Base-by-base conservation (phyloP, 2,329 filamentous ascomycete species). In the Penicillium sp. region DNA sequence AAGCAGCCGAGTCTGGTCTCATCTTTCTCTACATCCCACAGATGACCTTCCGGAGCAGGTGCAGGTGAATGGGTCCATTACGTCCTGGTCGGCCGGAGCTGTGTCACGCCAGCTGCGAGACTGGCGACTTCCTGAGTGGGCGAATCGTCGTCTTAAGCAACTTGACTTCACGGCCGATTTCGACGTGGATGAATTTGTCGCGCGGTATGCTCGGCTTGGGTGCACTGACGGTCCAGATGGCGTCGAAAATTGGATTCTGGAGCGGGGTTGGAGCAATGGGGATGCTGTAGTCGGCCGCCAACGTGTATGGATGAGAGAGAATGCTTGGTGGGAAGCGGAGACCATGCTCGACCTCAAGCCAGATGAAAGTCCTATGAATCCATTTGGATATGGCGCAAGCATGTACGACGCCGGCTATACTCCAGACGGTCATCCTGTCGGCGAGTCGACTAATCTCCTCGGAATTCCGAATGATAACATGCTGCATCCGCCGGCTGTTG, bases 121-220 rank as follows among this genome's bases (percentile, higher is more conserved):
- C 2, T 98, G 92, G 90, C 79, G 92, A 55, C 72, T 98, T 11
- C 84, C 92, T 0, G 92, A 98, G 62, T 98, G 92, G 92, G 86
- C 89, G 1, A 98, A 96, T 59, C 81, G 90, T 39, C 79, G 92
- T 33, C 93, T 89, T 61, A 87, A 86, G 60, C 80, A 84, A 54
- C 78, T 96, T 2, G 92, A 98, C 60, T 98, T 94, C 64, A 98
- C 92, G 0, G 87, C 89, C 1, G 92, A 98, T 57, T 98, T 96
- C 51, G 92, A 98, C 55, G 71, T 89, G 4, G 86, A 95, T 11
- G 92, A 98, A 61, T 96, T 98, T 54, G 77, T 81, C 13, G 80
- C 82, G 51, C 80, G 92, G 30, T 98, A 95, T 60, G 73, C 80
- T 4, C 72, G 78, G 4, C 75, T 98, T 0, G 92, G 92, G 10